A percentile compares a stretch with the other conserved stretches of the same genome.
These are phyloP conservation scores for Chlorella vulgaris DNA, from an alignment of 139 green algal genomes.

Conservation along the genomic window DNA sequence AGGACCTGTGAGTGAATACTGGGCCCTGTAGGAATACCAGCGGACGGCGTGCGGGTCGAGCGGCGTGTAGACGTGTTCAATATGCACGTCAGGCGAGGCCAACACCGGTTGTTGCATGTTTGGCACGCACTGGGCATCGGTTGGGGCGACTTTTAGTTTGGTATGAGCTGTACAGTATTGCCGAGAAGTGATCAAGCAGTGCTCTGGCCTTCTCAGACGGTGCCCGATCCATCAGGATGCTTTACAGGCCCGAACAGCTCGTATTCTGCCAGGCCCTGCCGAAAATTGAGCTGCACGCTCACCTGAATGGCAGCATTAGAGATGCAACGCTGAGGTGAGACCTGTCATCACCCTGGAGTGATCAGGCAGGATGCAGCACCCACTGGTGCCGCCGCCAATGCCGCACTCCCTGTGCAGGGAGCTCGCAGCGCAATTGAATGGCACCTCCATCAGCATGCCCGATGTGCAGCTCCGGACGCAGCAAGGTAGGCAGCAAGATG, in stretches of 20 bases:
- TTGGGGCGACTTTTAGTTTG: too few species aligned
- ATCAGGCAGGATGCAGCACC: too few species aligned
- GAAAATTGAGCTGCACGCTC: conserved; percentile 89
- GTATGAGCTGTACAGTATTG: too few species aligned
- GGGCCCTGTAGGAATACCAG: conserved; percentile 46
- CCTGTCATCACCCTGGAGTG: too few species aligned
- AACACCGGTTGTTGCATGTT: too few species aligned
- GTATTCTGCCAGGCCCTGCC: conserved; percentile 68
- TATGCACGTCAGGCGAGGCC: conserved; percentile 4
- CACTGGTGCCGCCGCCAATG: too few species aligned
- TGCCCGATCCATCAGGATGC: neutral
- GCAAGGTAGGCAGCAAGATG: too few species aligned
- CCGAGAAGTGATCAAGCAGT: too few species aligned
- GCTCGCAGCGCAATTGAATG: conserved; percentile 37
- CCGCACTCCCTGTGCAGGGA: too few species aligned
- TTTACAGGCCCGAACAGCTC: conserved; percentile 40
- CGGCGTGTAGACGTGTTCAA: conserved; percentile 29
- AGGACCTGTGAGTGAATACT: conserved; percentile 27
- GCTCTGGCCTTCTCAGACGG: too few species aligned
- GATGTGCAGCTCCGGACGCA: conserved; percentile 47
- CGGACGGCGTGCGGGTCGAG: conserved; percentile 22
- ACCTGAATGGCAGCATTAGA: conserved; percentile 81
- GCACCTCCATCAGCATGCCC: conserved; percentile 7
- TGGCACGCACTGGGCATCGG: too few species aligned
- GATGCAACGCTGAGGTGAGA: conserved; percentile 48